Conservation (phyloP, 2,329 filamentous ascomycete species). For the Penicillium freii region DNA sequence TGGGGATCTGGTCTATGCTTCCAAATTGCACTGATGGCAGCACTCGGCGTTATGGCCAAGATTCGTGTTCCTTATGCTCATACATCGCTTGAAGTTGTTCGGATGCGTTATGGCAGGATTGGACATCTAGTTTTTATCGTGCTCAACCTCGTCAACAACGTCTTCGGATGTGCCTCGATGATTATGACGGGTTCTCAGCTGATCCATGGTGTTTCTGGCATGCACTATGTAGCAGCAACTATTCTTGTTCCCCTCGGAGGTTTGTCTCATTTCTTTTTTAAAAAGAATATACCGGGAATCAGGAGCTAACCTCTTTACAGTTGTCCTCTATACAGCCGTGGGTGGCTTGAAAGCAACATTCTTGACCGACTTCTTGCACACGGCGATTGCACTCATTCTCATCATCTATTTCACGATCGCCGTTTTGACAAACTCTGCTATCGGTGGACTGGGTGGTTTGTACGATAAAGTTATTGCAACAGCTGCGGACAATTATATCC, state of each 20-base stretch:
- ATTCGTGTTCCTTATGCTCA: conserved; percentile 52
- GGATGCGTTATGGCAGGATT: conserved; percentile 47
- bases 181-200: conserved; percentile 48
- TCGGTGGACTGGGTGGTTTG: conserved; percentile 46
- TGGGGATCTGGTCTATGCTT: conserved; percentile 45
- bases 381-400: conserved; percentile 48
- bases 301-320: conserved; percentile 21
- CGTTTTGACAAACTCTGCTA: conserved; percentile 43
- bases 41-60: conserved; percentile 50
- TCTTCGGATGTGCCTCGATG: conserved; percentile 49
- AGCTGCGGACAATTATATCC: conserved; percentile 43
- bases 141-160: conserved; percentile 45
- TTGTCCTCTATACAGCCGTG: conserved; percentile 50
- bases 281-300: not conserved
- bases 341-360: conserved; percentile 53
- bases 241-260: conserved; percentile 49
- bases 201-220: conserved; percentile 49
- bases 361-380: conserved; percentile 51
- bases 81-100: conserved; percentile 52
- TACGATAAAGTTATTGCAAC: conserved; percentile 50
- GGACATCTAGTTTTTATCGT: conserved; percentile 44
- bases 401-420: conserved; percentile 51
- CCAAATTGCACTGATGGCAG: conserved; percentile 52
- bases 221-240: conserved; percentile 50
- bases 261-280: conserved; percentile 16